Conservation (phyloP, 2,329 filamentous ascomycete species). For the Cladorrhinum sp. region DNA sequence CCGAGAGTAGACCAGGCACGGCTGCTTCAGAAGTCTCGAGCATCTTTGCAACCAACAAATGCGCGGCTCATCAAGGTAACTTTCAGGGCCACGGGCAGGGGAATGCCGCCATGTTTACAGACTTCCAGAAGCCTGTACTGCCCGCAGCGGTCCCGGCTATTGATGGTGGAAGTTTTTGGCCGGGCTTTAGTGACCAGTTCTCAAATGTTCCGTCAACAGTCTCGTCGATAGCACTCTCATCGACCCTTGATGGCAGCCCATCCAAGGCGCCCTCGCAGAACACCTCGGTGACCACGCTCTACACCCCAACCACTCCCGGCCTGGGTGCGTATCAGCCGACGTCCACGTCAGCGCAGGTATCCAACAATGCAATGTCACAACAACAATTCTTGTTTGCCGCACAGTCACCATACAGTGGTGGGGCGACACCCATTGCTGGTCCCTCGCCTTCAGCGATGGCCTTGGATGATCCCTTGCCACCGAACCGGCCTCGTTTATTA, state of each 20-base stretch:
- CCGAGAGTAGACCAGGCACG: slow-evolving; percentile 20
- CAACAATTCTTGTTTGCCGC: slow-evolving; percentile 22
- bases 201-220: slow-evolving; percentile 23
- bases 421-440: slow-evolving; percentile 4
- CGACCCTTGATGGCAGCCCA: slow-evolving; percentile 17
- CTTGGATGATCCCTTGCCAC: slow-evolving; percentile 20
- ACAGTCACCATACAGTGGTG: slow-evolving; percentile 13
- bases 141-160: slow-evolving; percentile 13
- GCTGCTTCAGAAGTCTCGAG: slow-evolving; percentile 20
- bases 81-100: slow-evolving; percentile 14
- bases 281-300: slow-evolving; percentile 26
- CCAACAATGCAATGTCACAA: slow-evolving; percentile 4
- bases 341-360: slow-evolving; percentile 6
- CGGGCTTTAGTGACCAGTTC: slow-evolving; percentile 14
- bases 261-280: slow-evolving; percentile 23
- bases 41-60: slow-evolving; percentile 12
- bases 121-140: slow-evolving; percentile 16
- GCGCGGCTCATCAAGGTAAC: slow-evolving; percentile 11
- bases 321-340: slow-evolving; percentile 15
- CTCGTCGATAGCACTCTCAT: slow-evolving; percentile 24
- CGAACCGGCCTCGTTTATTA: slow-evolving; percentile 11
- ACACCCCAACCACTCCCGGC: slow-evolving; percentile 8
- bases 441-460: slow-evolving; percentile 21
- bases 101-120: not conserved
- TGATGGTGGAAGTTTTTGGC: slow-evolving; percentile 25